Evolutionary conservation across 2,329 filamentous ascomycete genomes (phyloP).

Genomic region (Pestalotiopsis sp.): DNA sequence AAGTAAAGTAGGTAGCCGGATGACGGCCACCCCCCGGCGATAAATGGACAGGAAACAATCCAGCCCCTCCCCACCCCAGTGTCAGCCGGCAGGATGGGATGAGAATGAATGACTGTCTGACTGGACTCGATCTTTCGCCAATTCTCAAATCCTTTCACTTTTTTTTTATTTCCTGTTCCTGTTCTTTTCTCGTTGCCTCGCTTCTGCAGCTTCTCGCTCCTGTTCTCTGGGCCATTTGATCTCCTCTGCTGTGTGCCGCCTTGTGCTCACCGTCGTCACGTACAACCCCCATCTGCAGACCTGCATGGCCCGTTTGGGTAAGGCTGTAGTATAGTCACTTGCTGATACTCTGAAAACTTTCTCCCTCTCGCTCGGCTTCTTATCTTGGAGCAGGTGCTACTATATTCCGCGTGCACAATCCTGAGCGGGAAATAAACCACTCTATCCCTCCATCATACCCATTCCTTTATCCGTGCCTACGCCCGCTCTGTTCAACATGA

Average conservation of each 20-base stretch:
- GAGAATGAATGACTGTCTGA: background rate
- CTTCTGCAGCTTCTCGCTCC: background rate
- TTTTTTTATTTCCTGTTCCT: background rate
- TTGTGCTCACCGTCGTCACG: background rate
- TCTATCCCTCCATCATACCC: background rate
- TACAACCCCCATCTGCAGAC: background rate
- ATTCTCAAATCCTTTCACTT: background rate
- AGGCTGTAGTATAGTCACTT: background rate
- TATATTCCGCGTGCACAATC: background rate
- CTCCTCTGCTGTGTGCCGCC: background rate
- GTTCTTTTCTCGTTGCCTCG: background rate
- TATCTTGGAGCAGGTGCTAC: background rate
- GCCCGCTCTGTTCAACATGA: conserved; percentile 22
- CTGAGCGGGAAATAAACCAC: background rate
- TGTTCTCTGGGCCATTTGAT: background rate
- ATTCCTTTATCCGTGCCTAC: background rate
- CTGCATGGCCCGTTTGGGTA: background rate
- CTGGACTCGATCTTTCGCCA: background rate
- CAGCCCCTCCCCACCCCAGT: background rate
- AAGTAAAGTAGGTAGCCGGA: background rate
- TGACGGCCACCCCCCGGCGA: background rate
- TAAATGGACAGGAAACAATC: background rate
- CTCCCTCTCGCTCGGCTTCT: background rate
- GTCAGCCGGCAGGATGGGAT: background rate
- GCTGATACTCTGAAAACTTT: background rate